These are phyloP conservation scores for Colletotrichum sublineola DNA, from an alignment of 2,329 filamentous ascomycete genomes.

Conservation along the genomic window DNA sequence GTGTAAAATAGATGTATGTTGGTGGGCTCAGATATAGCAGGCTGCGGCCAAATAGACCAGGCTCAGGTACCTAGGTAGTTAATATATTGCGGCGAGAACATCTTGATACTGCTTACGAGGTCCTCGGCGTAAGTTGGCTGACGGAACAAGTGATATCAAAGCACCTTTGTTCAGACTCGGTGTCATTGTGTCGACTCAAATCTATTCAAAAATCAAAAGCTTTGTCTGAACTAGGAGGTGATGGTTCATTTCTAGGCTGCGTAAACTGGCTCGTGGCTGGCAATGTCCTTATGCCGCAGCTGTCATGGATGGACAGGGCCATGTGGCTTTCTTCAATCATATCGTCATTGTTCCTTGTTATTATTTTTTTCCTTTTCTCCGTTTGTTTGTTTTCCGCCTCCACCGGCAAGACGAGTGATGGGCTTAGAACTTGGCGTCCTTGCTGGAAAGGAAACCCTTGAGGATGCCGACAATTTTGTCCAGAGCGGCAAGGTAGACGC, in stretches of 20 bases:
- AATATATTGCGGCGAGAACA: not conserved
- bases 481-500: slow-evolving; percentile 80
- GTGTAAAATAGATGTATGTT: not conserved
- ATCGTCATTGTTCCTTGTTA: slow-evolving; percentile 24
- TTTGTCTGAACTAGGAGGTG: slow-evolving; percentile 21
- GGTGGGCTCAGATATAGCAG: not conserved
- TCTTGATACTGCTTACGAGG: not conserved
- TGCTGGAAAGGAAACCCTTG: slow-evolving; percentile 68
- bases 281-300: slow-evolving; percentile 30
- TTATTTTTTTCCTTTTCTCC: not conserved
- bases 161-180: not conserved
- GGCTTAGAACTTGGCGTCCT: slow-evolving; percentile 70
- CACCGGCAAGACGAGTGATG: not conserved
- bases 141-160: not conserved
- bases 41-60: too few relatives aligned
- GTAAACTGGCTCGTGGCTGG: slow-evolving; percentile 32
- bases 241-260: slow-evolving; percentile 42
- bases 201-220: slow-evolving; percentile 6
- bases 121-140: not conserved
- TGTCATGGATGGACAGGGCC: slow-evolving; percentile 26
- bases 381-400: slow-evolving; percentile 10
- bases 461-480: slow-evolving; percentile 85
- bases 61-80: not conserved
- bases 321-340: slow-evolving; percentile 31
- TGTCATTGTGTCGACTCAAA: not conserved